Conservation (phyloP, 2,329 filamentous ascomycete genomes). For the Fonsecaea erecta region DNA sequence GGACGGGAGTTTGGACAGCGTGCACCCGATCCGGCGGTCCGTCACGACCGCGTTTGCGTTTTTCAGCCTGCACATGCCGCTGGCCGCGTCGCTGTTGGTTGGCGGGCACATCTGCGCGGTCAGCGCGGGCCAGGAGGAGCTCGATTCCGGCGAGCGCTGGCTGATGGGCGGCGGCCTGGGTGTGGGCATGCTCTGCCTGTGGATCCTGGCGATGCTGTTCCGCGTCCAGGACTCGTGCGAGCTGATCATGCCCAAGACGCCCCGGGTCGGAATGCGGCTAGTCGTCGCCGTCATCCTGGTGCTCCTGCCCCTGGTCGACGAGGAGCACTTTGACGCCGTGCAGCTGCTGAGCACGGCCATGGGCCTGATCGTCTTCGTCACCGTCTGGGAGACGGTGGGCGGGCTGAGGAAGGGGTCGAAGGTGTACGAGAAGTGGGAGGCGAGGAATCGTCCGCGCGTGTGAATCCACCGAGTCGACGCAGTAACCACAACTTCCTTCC, state of each 20-base stretch:
- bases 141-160: slow-evolving; percentile 53
- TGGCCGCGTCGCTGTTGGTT: slow-evolving; percentile 54
- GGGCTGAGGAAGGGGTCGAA: slow-evolving; percentile 15
- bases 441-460: not conserved
- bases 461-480: too few species aligned
- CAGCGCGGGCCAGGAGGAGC: slow-evolving; percentile 47
- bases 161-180: slow-evolving; percentile 55
- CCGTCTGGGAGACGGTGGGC: slow-evolving; percentile 53
- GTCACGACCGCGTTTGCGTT: slow-evolving; percentile 54
- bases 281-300: slow-evolving; percentile 24
- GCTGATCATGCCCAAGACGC: slow-evolving; percentile 10
- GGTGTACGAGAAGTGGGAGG: slow-evolving; percentile 20
- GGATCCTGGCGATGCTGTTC: slow-evolving; percentile 25
- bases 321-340: slow-evolving; percentile 40
- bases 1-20: slow-evolving; percentile 52
- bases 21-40: slow-evolving; percentile 53
- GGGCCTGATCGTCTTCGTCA: slow-evolving; percentile 50
- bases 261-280: slow-evolving; percentile 8
- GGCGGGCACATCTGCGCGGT: slow-evolving; percentile 54
- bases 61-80: slow-evolving; percentile 51
- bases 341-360: slow-evolving; percentile 51
- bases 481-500: too few species aligned
- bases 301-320: slow-evolving; percentile 19
- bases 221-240: slow-evolving; percentile 14
- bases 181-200: slow-evolving; percentile 52